Base-by-base conservation (phyloP, 208 protist genomes). In the Borovskyia barvae region DNA sequence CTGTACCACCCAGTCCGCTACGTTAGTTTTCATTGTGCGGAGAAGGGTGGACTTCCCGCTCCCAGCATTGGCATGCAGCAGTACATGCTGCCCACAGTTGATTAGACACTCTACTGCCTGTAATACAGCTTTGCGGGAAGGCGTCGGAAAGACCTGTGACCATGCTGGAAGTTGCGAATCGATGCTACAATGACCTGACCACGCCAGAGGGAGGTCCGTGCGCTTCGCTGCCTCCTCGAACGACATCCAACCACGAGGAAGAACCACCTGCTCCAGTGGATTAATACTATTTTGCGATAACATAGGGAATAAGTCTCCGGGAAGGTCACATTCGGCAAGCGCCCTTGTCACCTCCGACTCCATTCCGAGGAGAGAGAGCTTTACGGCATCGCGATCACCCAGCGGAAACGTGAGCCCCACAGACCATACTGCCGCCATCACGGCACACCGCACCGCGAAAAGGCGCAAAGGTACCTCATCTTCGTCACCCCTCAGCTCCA, bases 41-140 rank as follows among this genome's bases (percentile, higher is more conserved):
- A 95, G 63, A 46, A 95, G 53, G 14, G 83, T 86, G 19, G 83
- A 82, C 52, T 92, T 92, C 17, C 89, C 89, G 33, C 70, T 72
- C 11, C 69, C 79, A 2, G 54, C 17, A 5, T 33, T 52, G 15
- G 77, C 89, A n/a, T 75, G 58, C 26, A 95, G 50, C 35, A 89
- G 46, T 20, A 95, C 73, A 43, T 80, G 75, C 59, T 93, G 85
- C 2, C 85, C 85, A 43, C 83, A 90, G 56, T 85, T 72, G 33
- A 90, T 50, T 36, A 95, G 60, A 57, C 77, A 87, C 60, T 95
- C 85, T 40, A 85, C 53, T 14, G 77, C 73, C n/a, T 57, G 57
- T 33, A 95, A 54, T 12, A 70, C 77, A 14, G 52, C 49, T 24
- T 72, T 9, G 12, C 88, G 79, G 11, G 88, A 90, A 43, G 77